Base-by-base conservation (phyloP, 768 basidiomycete genomes). In the Boletellus emodensis region DNA sequence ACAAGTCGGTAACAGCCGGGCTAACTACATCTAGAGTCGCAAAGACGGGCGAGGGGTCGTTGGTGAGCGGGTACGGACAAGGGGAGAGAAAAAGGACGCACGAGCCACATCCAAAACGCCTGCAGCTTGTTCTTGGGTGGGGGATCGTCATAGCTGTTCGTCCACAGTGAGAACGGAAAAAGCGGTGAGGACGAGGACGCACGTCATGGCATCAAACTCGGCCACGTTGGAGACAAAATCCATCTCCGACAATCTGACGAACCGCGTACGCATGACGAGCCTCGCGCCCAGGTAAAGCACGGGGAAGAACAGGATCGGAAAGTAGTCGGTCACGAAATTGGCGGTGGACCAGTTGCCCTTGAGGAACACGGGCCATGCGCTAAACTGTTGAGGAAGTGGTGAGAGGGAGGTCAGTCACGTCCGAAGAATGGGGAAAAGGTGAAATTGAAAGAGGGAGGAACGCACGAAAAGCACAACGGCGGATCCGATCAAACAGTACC, bases 281-380 rank as follows among this genome's bases (percentile, higher is more conserved):
- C 56, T 68, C 40, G 60, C 57, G 18, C 47, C 62, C 14, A 74
- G 2, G 61, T 74, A 82, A 11, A 82, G 54, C 37, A 77, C 36
- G 14, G 78, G 78, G 71, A 81, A 78, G 44, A 76, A 57, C 34
- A 60, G 57, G 50, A 76, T 54, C 11, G 75, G 71, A 28, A 74
- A 36, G 49, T 77, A 76, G 60, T 71, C 64, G 4, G 75, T 76
- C 20, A 76, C 65, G 53, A 76, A 76, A 0, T 64, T 68, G 26
- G 63, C 68, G 9, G 65, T 57, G 39, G 55, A 58, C 75, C 75
- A 76, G 44, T 62, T 57, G 4, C 62, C 69, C n/a, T 56, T 61
- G 20, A 76, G 56, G 59, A 76, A 75, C n/a, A 75, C 73, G 20
- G 57, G 48, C 68, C 69, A 76, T 0, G 68, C 73, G 51, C 69